These are phyloP conservation scores for Aspergillus spinulosporus DNA, from an alignment of 2,329 filamentous ascomycete species.

Conservation along the genomic window DNA sequence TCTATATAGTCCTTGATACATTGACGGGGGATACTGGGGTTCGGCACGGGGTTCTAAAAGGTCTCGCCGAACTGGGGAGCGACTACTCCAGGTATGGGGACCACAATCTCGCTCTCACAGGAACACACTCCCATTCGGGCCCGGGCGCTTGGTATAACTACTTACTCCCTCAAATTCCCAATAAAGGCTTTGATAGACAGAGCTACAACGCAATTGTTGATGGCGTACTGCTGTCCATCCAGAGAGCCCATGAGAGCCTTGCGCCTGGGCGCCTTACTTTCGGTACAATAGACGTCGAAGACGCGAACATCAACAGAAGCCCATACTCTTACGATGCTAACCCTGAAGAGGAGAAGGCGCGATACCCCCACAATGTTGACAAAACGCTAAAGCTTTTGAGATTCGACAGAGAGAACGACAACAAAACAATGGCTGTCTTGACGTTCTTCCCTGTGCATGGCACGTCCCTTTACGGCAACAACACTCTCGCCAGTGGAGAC, in stretches of 20 bases:
- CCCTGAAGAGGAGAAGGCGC: conserved; percentile 69
- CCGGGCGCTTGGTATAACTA: conserved; percentile 95
- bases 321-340: conserved; percentile 86
- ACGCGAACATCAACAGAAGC: conserved; percentile 87
- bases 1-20: conserved; percentile 85
- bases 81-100: conserved; percentile 74
- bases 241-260: conserved; percentile 73
- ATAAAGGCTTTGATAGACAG: conserved; percentile 79
- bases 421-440: conserved; percentile 74
- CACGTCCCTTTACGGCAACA: conserved; percentile 87
- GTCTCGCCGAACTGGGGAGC: conserved; percentile 65
- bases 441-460: conserved; percentile 94
- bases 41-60: conserved; percentile 80
- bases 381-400: conserved; percentile 78
- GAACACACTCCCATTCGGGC: conserved; percentile 89
- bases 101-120: conserved; percentile 83
- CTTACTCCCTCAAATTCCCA: conserved; percentile 85
- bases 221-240: conserved; percentile 77
- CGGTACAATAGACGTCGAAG: conserved; percentile 66
- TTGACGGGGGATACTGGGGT: conserved; percentile 87
- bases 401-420: conserved; percentile 72
- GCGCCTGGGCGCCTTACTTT: conserved; percentile 69
- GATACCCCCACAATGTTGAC: conserved; percentile 67
- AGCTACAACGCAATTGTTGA: conserved; percentile 88
- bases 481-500: conserved; percentile 87